A percentile compares a stretch with the other conserved stretches of the same genome.
Evolutionary conservation across 768 basidiomycete species (phyloP).

Genomic region (Podaxis mareebaensis): DNA sequence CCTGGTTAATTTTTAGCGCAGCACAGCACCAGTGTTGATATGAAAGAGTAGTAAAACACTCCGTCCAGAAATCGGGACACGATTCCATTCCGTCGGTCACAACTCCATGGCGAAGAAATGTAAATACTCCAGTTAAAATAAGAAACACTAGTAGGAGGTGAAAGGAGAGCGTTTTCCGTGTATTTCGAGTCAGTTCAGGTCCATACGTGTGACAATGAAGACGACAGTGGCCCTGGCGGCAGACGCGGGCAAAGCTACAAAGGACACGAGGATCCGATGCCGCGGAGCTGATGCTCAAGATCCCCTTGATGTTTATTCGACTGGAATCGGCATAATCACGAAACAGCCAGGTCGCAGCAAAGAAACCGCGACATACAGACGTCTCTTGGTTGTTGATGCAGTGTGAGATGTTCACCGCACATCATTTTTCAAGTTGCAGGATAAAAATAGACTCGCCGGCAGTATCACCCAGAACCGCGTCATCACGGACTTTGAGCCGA

Average conservation of each 20-base stretch:
- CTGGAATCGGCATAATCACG: too few relatives aligned
- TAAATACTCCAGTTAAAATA: neutral
- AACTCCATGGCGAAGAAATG: slow-evolving; percentile 10
- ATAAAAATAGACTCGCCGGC: neutral
- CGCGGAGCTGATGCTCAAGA: neutral
- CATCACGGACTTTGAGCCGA: neutral
- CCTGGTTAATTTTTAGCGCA: neutral
- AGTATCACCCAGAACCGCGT: neutral
- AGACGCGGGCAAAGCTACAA: neutral
- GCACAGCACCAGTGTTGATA: neutral
- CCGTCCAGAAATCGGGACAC: neutral
- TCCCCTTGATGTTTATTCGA: neutral
- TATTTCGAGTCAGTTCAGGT: neutral
- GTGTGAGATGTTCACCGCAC: neutral
- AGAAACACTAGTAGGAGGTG: neutral
- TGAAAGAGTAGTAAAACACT: neutral
- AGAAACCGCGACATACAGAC: neutral
- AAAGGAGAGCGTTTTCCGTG: neutral
- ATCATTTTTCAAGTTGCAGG: neutral
- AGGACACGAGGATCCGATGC: neutral
- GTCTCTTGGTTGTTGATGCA: neutral
- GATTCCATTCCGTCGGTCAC: neutral
- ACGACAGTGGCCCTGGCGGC: neutral
- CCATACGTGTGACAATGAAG: neutral
- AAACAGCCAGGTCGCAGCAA: too few relatives aligned